These are phyloP conservation scores for Neurospora sp. DNA, from an alignment of 495 filamentous ascomycete species.

Conservation along the genomic window DNA sequence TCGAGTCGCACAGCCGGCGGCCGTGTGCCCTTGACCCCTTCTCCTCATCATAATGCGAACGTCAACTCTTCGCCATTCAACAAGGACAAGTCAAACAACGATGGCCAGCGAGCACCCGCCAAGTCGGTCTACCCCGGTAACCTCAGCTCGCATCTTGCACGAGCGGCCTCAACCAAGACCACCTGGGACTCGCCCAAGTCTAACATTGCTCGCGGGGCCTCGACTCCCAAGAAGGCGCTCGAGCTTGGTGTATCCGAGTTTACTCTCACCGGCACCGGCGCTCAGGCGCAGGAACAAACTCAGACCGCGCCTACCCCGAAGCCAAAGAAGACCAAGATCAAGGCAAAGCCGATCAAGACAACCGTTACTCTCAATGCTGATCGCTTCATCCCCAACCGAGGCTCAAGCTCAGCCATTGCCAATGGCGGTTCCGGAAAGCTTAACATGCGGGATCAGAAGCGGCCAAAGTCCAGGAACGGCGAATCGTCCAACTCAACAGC, in stretches of 20 bases:
- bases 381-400: conserved; percentile 90
- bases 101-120: conserved; percentile 39
- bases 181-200: conserved; percentile 81
- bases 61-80: conserved; percentile 65
- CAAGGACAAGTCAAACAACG: conserved; percentile 50
- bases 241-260: conserved; percentile 91
- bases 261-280: conserved; percentile 71
- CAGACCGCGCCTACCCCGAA: conserved; percentile 67
- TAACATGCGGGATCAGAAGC: conserved; percentile 48
- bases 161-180: conserved; percentile 47
- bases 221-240: conserved; percentile 63
- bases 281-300: conserved; percentile 22
- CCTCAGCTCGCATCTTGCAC: conserved; percentile 63
- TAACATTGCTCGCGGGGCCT: conserved; percentile 67
- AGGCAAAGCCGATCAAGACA: conserved; percentile 64
- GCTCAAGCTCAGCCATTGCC: conserved; percentile 76
- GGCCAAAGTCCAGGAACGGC: conserved; percentile 53
- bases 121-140: conserved; percentile 63
- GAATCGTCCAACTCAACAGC: conserved; percentile 54
- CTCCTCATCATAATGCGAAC: conserved; percentile 55
- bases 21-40: conserved; percentile 89
- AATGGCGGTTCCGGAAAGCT: conserved; percentile 75
- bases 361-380: conserved; percentile 79
- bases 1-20: conserved; percentile 86
- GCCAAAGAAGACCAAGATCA: conserved; percentile 45